Evolutionary conservation across 495 filamentous ascomycete genomes (phyloP), one percentile per base, ranked within the genome.

Genomic region (Xylaria flabelliformis): DNA sequence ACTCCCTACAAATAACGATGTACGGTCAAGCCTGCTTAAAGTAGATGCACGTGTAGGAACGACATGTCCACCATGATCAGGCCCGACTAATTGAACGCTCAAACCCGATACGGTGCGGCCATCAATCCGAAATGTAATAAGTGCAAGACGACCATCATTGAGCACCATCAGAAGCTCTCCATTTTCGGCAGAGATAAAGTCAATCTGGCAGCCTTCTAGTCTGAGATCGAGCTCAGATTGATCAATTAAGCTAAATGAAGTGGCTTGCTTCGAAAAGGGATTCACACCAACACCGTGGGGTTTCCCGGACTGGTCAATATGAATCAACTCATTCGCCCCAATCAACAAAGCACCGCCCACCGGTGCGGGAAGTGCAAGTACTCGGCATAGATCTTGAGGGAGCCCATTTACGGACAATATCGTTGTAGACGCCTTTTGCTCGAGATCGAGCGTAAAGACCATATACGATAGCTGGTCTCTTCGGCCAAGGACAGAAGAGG

Each of bases 231-330:
- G 83, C 67, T 94, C 89, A 1, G 92, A 93, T 78, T 98, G 96
- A 80, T 98, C 96, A 10, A 87, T 85, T 80, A 99, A 89, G 56
- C 82, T 81, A 75, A 97, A 97, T 3, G 91, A 86, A 12, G 95
- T 98, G 59, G 88, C 85, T 68, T 91, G 85, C 75, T 90, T 92
- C 12, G 93, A 89, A 81, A 97, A 97, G 34, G 91, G 89, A 76
- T 99, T 99, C 74, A 98, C 94, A n/a, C 91, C 95, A 50, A 98
- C 92, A 12, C 94, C 96, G 77, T 91, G 97, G 17, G 94, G 89
- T 81, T 97, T 98, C 6, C 96, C 96, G 15, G 93, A 91, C 84
- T 98, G 97, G 78, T 98, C 96, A 72, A 99, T 91, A 81, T 99
- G 97, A 69, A 99, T 92, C 71, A 99, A 81, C 77, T 97, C 93